These are phyloP conservation scores for Rhodotorula sp. DNA, from an alignment of 1,284 basidiomycete genomes.

Conservation along the genomic window DNA sequence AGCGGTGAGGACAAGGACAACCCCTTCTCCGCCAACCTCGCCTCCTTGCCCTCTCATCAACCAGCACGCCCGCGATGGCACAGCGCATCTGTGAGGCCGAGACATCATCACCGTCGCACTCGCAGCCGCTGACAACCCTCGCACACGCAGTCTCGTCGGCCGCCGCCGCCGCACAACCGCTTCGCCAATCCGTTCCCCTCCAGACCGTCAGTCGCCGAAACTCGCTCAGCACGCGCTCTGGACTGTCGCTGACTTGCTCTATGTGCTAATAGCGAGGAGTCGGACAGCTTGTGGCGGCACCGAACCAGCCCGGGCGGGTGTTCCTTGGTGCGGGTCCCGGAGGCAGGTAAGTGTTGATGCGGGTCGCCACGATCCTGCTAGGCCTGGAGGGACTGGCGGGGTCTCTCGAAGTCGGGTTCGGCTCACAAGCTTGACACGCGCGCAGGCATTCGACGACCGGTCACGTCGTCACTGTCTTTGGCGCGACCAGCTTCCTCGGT, in stretches of 20 bases:
- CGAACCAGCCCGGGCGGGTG: conserved; percentile 30
- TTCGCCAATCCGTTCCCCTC: conserved; percentile 19
- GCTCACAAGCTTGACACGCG: not conserved
- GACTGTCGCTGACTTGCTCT: not conserved
- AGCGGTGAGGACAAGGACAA: not conserved
- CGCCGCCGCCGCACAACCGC: conserved; percentile 7
- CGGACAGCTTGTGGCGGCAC: conserved; percentile 19
- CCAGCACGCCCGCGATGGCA: conserved; percentile 17
- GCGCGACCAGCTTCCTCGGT: conserved; percentile 92
- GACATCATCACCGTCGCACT: not conserved
- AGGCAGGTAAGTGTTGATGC: conserved; percentile 25
- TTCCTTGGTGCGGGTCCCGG: conserved; percentile 34
- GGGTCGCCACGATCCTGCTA: too few species aligned
- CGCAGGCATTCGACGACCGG: conserved; percentile 74
- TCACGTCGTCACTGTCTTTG: conserved; percentile 94
- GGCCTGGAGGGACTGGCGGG: too few species aligned
- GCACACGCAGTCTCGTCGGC: conserved; percentile 14
- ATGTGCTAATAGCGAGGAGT: not conserved
- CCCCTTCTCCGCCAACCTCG: not conserved
- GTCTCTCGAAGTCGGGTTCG: too few species aligned
- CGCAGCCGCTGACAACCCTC: not conserved
- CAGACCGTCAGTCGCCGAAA: conserved; percentile 1
- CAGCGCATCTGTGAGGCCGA: conserved; percentile 18
- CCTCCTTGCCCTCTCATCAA: not conserved
- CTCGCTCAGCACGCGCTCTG: not conserved